Conservation (phyloP, 768 basidiomycete genomes). For the Lentinula detonsa region DNA sequence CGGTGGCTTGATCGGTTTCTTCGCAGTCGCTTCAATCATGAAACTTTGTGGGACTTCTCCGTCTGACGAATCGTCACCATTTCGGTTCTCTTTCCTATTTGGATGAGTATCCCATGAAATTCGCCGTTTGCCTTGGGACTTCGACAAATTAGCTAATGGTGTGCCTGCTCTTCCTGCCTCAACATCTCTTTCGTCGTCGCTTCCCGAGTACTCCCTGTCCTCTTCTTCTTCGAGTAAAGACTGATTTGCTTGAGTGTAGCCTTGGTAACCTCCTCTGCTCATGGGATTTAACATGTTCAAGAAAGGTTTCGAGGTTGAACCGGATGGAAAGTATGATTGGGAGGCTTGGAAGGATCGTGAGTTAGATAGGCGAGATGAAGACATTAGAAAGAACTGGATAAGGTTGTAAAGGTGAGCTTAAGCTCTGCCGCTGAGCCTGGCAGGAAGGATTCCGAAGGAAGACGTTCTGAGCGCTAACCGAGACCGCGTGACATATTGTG, state of each 20-base stretch:
- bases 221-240: conserved; percentile 69
- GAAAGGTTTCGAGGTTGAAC: conserved; percentile 69
- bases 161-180: conserved; percentile 48
- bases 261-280: conserved; percentile 57
- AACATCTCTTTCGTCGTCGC: conserved; percentile 45
- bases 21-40: conserved; percentile 71
- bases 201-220: conserved; percentile 31
- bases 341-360: conserved; percentile 30
- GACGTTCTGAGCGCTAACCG: background rate
- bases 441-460: too few species aligned
- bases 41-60: conserved; percentile 85
- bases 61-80: conserved; percentile 60
- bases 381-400: background rate
- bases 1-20: conserved; percentile 24
- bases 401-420: background rate
- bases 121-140: conserved; percentile 41
- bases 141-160: conserved; percentile 20
- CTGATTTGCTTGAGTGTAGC: conserved; percentile 71
- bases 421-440: background rate
- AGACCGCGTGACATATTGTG: background rate
- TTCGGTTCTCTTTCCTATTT: conserved; percentile 62
- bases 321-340: conserved; percentile 28
- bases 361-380: conserved; percentile 21
- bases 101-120: conserved; percentile 63
- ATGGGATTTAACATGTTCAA: conserved; percentile 81